Base-by-base conservation (phyloP, 2,329 filamentous ascomycete species). In the Acrodontium crateriforme region DNA sequence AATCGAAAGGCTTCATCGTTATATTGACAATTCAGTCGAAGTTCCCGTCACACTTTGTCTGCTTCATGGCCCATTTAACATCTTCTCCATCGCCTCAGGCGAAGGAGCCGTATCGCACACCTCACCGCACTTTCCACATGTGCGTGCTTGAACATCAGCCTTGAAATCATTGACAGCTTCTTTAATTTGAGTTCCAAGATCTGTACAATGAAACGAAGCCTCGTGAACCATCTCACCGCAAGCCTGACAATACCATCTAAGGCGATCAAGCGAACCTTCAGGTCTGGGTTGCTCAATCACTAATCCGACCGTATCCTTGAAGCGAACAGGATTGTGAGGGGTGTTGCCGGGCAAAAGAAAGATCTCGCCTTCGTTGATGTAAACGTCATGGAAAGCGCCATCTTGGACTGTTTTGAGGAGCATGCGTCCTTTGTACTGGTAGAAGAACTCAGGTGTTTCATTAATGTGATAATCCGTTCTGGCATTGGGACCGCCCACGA, bases 381-480 rank as follows among this genome's bases (percentile, higher is more conserved):
- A 67, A 39, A 95, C 72, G 57, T 95, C 87, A 40, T 74, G 69
- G 58, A 92, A 92, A 25, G 60, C 35, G 52, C 65, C 54, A 5
- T 56, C 56, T 49, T 94, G 83, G 38, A 94, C 80, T 10, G 89
- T 79, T 53, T 91, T 92, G 43, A 98, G 77, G 32, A 89, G 66
- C 87, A 95, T 94, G 41, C 78, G 75, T 41, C 89, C 89, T 46
- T 76, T 75, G 69, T 93, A 74, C 58, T 95, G 87, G 67, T 89
- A 95, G 72, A 95, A 98, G 77, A 85, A 95, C 57, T 95, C 89
- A 9, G 89, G 75, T 0, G 87, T 95, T 46, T 74, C 65, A 66
- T 95, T 95, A 69, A 95, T 87, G 67, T 95, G 89, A 65, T 94
- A 98, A 65, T 95, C 89, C 31, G 85, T 94, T 39, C 89, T 75